Base-by-base conservation (phyloP, 148 eudicot species). In the Silene conica region DNA sequence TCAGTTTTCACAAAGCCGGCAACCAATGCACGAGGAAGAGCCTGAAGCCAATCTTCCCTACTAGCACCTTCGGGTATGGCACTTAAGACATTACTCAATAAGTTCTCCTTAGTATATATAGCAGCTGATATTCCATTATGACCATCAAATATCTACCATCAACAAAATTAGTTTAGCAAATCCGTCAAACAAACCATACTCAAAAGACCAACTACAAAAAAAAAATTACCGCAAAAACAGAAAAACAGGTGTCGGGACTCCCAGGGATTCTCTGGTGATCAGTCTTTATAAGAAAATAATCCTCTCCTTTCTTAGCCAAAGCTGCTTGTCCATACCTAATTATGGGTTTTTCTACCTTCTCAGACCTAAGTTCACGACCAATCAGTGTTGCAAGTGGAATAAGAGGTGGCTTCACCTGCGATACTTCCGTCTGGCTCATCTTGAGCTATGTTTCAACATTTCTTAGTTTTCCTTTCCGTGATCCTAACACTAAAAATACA, bases 1-100 rank as follows among this genome's bases (percentile, higher is more conserved):
- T 95, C 99, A 21, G 99, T 95, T 85, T 89, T 95, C 73, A 95
- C 99, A 81, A 95, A 95, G 52, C 99, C 99, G n/a, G 99, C 96
- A 11, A 95, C 99, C 70, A 95, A 75, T 19, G 99, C 99, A 80
- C 88, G 83, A 26, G 97, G 99, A n/a, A 95, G 90, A 26, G 90
- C 89, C 78, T 87, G 97, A 80, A 95, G 94, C 97, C 99, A 92
- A 82, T 90, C 96, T 79, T 92, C 96, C 78, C 92, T 83, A 72
- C 80, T 82, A 85, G 85, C 77, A 64, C 83, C 92, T 84, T 87
- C 83, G 9, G 97, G 97, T 43, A 95, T 80, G 1, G 94, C 97
- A 84, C 96, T 89, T 77, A 92, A 74, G 25, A 95, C 94, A 76
- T 95, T 95, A 77, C 80, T 89, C 82, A 95, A 75, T 71, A 95